Evolutionary conservation across 140 eudicot genomes (phyloP).

Genomic region (Anethum foeniculum): DNA sequence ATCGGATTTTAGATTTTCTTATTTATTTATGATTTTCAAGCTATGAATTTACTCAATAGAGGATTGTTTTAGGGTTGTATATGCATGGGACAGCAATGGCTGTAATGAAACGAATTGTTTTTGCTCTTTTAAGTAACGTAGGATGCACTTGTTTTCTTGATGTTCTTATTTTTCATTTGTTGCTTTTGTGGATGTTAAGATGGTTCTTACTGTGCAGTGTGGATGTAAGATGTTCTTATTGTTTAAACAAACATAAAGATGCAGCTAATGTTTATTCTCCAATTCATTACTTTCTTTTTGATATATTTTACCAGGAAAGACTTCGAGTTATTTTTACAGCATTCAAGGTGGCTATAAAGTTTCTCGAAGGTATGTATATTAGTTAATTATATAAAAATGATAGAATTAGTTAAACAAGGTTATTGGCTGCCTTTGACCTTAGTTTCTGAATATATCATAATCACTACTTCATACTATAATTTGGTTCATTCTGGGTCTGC

Average conservation of each 20-base stretch:
- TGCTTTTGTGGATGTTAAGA: background rate
- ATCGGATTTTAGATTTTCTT: background rate
- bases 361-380: background rate
- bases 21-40: background rate
- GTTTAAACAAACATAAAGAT: background rate
- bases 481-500: background rate
- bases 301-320: background rate
- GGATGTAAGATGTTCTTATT: background rate
- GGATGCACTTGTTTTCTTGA: background rate
- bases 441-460: background rate
- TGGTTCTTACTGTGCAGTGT: background rate
- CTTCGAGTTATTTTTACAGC: slow-evolving; percentile 5
- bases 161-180: background rate
- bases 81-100: background rate
- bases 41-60: background rate
- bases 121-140: background rate
- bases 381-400: background rate
- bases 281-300: background rate
- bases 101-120: background rate
- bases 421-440: background rate
- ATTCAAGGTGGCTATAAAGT: background rate
- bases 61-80: background rate
- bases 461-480: background rate
- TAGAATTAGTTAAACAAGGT: background rate
- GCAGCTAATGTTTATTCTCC: background rate